phyloP scores from a whole-genome alignment of 495 filamentous ascomycete genomes.

The Amniculicola lignicola region DNA sequence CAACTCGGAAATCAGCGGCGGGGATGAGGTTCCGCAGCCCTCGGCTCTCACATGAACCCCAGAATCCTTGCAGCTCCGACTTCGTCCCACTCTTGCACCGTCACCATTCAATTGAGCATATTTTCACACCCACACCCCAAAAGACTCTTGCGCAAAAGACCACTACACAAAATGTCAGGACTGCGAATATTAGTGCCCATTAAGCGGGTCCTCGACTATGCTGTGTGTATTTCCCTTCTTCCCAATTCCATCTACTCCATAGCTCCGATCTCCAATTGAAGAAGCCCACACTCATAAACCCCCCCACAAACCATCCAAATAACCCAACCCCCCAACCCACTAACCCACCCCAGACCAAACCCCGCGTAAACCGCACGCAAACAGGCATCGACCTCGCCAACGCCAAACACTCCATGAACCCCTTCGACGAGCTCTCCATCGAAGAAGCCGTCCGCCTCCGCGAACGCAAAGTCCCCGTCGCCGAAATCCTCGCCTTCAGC shows the following conservation, averaged over 20 bases:
- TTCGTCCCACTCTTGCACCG: too few relatives aligned
- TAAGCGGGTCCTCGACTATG: slow-evolving; percentile 99
- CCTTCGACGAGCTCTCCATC: slow-evolving; percentile 96
- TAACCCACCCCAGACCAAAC: slow-evolving; percentile 71
- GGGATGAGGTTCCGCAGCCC: too few relatives aligned
- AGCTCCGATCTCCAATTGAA: background rate
- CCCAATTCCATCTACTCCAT: background rate
- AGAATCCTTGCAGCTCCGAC: too few relatives aligned
- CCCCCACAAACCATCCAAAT: background rate
- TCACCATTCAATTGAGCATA: too few relatives aligned
- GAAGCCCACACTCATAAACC: background rate
- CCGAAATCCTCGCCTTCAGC: slow-evolving; percentile 84
- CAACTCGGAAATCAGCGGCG: too few relatives aligned
- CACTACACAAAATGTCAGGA: slow-evolving; percentile 72
- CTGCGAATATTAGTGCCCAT: slow-evolving; percentile 92
- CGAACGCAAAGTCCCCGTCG: slow-evolving; percentile 68
- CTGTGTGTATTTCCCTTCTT: slow-evolving; percentile 55
- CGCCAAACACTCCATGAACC: slow-evolving; percentile 97
- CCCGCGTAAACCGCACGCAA: slow-evolving; percentile 92
- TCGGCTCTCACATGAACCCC: too few relatives aligned
- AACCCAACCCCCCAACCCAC: slow-evolving; percentile 8
- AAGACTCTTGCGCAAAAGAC: too few relatives aligned
- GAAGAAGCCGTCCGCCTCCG: slow-evolving; percentile 93
- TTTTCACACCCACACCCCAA: too few relatives aligned
- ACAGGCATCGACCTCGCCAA: slow-evolving; percentile 87